Evolutionary conservation across 1,284 basidiomycete genomes (phyloP), one percentile per base, ranked within the genome.

Genomic region (Trichosporon sp.): DNA sequence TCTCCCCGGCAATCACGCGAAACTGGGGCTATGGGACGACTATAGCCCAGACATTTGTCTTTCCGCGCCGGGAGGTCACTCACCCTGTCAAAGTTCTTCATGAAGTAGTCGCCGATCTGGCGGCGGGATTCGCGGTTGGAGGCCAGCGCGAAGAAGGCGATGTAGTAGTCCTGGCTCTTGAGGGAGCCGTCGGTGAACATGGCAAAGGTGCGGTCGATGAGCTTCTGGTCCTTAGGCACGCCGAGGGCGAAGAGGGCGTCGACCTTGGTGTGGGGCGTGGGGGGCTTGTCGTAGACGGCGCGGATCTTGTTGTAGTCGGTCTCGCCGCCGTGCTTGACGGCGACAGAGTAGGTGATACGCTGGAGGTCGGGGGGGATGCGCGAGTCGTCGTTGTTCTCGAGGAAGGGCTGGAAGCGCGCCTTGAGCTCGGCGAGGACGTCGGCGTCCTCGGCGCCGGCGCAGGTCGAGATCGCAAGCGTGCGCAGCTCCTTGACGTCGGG

Each of bases 331-430:
- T 90, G 85, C 78, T 88, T 88, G 69, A 92, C 90, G 65, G 89
- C 89, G 48, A 76, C 75, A 51, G 68, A 61, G 68, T 78, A 80
- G 71, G 82, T 80, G 16, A 76, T 68, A 21, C 85, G 80, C 76
- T 90, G 88, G 66, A 95, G 83, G 83, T 95, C 92, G 26, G 89
- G 87, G 6, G 94, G 92, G 75, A 98, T 94, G 69, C 84, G 87
- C 4, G 90, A 91, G 76, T 92, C 90, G 78, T 97, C 92, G 14
- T 89, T 89, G 31, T 89, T 91, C 75, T 89, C 87, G 74, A 92
- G 83, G 81, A 90, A 92, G 46, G 89, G 85, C 64, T 87, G 85
- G 85, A 98, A 98, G 71, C 93, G 90, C 65, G 85, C 84, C 79
- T 88, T 87, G 70, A 96, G 86, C 81, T 94, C 92, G 68, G 87